Percentiles rank a stretch among this genome's conserved stretches.
Evolutionary conservation across 2,329 filamentous ascomycete genomes (phyloP).

Genomic region (Penicillium sp.): DNA sequence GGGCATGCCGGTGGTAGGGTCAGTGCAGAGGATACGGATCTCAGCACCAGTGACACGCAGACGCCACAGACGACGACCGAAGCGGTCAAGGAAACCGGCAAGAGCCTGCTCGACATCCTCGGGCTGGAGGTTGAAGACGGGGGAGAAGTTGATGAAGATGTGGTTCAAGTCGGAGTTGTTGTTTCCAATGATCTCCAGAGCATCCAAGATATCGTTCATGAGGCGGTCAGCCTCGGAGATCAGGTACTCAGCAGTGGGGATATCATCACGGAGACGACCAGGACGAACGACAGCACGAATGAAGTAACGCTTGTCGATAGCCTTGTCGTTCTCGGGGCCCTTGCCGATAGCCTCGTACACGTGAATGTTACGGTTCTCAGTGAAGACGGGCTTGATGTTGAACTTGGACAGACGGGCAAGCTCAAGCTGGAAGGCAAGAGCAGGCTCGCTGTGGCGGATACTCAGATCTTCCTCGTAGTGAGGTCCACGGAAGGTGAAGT

Average conservation of each 20-base stretch:
- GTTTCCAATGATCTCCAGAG: constrained; percentile 96
- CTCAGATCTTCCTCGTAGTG: constrained; percentile 86
- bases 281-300: constrained; percentile 93
- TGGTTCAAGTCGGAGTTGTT: constrained; percentile 99
- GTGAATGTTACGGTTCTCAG: constrained; percentile 98
- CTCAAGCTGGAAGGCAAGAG: constrained; percentile 97
- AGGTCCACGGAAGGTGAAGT: constrained; percentile 97
- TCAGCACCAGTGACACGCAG: constrained; percentile 96
- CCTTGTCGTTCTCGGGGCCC: constrained; percentile 80
- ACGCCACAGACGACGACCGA: constrained; percentile 91
- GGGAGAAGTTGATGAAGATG: constrained; percentile 99
- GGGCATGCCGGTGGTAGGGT: constrained; percentile 77
- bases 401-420: constrained; percentile 92
- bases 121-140: constrained; percentile 89
- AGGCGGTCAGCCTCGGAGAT: constrained; percentile 95
- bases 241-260: constrained; percentile 97
- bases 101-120: constrained; percentile 89
- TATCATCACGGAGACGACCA: constrained; percentile 92
- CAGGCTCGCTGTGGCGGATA: constrained; percentile 96
- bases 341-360: constrained; percentile 97
- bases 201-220: constrained; percentile 97
- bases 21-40: constrained; percentile 97
- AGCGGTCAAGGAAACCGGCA: constrained; percentile 93
- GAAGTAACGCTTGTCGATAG: constrained; percentile 83
- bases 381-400: constrained; percentile 97